Evolutionary conservation across 768 basidiomycete species (phyloP).

Genomic region (Cystofilobasidium capitatum): DNA sequence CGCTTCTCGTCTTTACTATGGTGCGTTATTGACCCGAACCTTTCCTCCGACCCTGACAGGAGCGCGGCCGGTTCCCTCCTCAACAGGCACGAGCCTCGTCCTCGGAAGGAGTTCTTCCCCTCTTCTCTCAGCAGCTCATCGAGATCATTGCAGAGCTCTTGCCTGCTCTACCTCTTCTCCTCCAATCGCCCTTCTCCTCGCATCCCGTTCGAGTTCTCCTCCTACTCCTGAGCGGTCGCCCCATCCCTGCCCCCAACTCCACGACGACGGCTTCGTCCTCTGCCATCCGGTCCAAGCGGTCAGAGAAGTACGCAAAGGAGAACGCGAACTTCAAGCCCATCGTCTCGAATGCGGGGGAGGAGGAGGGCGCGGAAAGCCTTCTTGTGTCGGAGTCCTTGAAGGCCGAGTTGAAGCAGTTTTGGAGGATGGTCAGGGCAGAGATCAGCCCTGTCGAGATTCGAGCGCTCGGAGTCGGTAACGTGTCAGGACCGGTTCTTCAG

Average conservation of each 20-base stretch:
- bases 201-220: conserved; percentile 78
- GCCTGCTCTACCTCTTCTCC: conserved; percentile 52
- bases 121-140: conserved; percentile 39
- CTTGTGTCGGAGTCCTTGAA: conserved; percentile 48
- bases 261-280: conserved; percentile 11
- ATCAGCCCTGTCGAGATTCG: conserved; percentile 63
- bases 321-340: conserved; percentile 66
- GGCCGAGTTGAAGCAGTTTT: conserved; percentile 43
- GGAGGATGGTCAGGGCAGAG: conserved; percentile 49
- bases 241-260: conserved; percentile 22
- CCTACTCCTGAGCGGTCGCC: conserved; percentile 57
- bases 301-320: conserved; percentile 56
- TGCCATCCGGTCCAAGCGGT: conserved; percentile 61
- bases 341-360: conserved; percentile 45
- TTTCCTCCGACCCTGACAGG: conserved; percentile 25
- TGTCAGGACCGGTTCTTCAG: conserved; percentile 45
- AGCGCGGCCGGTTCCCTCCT: conserved; percentile 33
- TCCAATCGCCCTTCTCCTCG: conserved; percentile 81
- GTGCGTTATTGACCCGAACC: neutral
- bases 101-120: conserved; percentile 33
- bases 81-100: conserved; percentile 37
- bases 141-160: conserved; percentile 54
- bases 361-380: conserved; percentile 29
- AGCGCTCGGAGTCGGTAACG: conserved; percentile 63
- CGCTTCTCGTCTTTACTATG: neutral